phyloP scores from a whole-genome alignment of 768 basidiomycete genomes.

The Xerocomellus chrysenteron region DNA sequence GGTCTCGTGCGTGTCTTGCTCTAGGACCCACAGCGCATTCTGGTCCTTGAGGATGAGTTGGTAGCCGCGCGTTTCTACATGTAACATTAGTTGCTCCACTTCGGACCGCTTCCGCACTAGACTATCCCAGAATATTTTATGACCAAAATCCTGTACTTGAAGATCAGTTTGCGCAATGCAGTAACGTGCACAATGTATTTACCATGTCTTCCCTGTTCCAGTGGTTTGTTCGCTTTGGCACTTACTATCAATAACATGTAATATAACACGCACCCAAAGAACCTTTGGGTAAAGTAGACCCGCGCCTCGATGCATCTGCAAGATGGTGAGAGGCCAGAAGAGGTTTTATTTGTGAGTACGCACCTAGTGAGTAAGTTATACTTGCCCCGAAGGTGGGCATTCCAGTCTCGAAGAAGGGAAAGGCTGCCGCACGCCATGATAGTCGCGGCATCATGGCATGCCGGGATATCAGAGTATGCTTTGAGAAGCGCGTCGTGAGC shows the following conservation, averaged over 20 bases:
- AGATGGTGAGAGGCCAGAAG: not conserved
- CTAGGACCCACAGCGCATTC: constrained; percentile 39
- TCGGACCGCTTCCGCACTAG: constrained; percentile 33
- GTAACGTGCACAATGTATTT: not conserved
- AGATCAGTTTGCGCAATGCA: not conserved
- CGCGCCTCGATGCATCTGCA: constrained; percentile 39
- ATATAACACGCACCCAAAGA: constrained; percentile 36
- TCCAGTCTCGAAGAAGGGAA: constrained; percentile 35
- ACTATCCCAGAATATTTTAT: constrained; percentile 37
- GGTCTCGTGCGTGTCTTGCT: constrained; percentile 16
- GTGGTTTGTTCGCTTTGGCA: not conserved
- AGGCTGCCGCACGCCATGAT: constrained; percentile 32
- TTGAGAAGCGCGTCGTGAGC: constrained; percentile 32
- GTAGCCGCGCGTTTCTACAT: constrained; percentile 36
- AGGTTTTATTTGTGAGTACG: not conserved
- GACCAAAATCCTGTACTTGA: constrained; percentile 38
- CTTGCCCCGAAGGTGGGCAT: constrained; percentile 29
- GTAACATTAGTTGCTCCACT: constrained; percentile 30
- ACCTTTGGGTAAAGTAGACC: constrained; percentile 38
- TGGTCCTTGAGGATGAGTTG: constrained; percentile 35
- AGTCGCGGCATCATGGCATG: constrained; percentile 24
- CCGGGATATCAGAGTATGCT: constrained; percentile 26
- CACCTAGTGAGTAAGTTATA: constrained; percentile 36
- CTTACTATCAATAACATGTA: too few species aligned
- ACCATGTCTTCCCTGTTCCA: constrained; percentile 25